Evolutionary conservation across 2,329 filamentous ascomycete species (phyloP).

Genomic region (Calonectria ilicicola): DNA sequence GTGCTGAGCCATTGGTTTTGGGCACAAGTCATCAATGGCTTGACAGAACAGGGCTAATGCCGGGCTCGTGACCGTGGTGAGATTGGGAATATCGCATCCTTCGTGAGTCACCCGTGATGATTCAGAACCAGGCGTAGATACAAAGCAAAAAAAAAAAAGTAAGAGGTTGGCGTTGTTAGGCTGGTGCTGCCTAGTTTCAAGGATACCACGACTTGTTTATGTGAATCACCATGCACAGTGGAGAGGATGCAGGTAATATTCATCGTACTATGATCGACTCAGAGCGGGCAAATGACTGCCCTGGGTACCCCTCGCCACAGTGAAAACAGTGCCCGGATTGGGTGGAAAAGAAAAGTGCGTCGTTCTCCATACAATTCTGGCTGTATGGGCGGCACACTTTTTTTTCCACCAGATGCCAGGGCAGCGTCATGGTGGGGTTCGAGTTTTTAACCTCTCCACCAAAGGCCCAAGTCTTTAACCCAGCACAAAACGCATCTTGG

Average conservation of each 20-base stretch:
- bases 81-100: background rate
- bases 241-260: slow-evolving; percentile 4
- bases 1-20: background rate
- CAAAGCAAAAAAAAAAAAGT: background rate
- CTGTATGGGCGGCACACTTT: slow-evolving; percentile 7
- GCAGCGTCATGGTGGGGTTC: slow-evolving; percentile 53
- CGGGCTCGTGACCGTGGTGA: background rate
- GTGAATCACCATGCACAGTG: slow-evolving; percentile 12
- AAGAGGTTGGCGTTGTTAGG: slow-evolving; percentile 1
- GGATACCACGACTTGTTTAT: background rate
- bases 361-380: background rate
- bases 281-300: background rate
- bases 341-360: background rate
- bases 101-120: slow-evolving; percentile 8
- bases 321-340: slow-evolving; percentile 5
- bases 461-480: slow-evolving; percentile 32
- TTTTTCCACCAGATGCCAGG: slow-evolving; percentile 28
- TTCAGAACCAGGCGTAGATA: background rate
- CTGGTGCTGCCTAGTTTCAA: slow-evolving; percentile 14
- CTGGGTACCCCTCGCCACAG: slow-evolving; percentile 7
- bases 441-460: slow-evolving; percentile 53
- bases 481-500: slow-evolving; percentile 37
- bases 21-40: slow-evolving; percentile 1
- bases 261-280: slow-evolving; percentile 7
- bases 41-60: background rate